These are phyloP conservation scores for Fusarium lyarnte DNA, from an alignment of 2,329 filamentous ascomycete genomes.

Conservation along the genomic window DNA sequence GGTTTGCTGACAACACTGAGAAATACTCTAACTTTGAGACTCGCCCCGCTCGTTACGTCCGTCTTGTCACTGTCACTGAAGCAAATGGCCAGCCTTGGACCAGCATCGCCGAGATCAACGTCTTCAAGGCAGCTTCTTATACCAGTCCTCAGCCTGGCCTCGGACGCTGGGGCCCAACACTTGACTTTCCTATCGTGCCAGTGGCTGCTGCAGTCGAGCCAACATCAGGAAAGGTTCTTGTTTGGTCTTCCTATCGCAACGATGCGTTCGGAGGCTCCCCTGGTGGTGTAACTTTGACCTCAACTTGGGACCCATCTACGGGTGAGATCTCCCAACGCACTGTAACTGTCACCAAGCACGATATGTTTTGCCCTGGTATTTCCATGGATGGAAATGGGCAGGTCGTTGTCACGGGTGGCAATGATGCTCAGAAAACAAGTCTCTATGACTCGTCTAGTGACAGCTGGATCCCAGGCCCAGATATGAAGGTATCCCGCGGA, in stretches of 20 bases:
- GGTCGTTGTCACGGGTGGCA: conserved; percentile 64
- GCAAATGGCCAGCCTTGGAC: conserved; percentile 15
- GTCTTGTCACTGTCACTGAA: conserved; percentile 8
- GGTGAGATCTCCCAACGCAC: conserved; percentile 8
- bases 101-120: conserved; percentile 29
- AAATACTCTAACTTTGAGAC: conserved; percentile 34
- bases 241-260: conserved; percentile 17
- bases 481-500: conserved; percentile 16
- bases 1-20: conserved; percentile 16
- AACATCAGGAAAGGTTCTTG: conserved; percentile 9
- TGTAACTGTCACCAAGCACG: conserved; percentile 56
- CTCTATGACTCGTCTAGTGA: conserved; percentile 50
- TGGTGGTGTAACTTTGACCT: conserved; percentile 12
- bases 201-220: conserved; percentile 30
- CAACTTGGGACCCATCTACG: conserved; percentile 9
- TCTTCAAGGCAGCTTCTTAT: conserved; percentile 18
- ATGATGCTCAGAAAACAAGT: conserved; percentile 58
- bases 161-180: conserved; percentile 21
- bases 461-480: conserved; percentile 12
- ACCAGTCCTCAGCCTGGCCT: neutral
- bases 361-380: conserved; percentile 68
- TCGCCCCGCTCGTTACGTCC: conserved; percentile 18
- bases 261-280: conserved; percentile 5
- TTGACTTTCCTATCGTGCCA: conserved; percentile 31
- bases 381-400: conserved; percentile 58